Conservation (phyloP, 805 yeast species). For the Candida ipomoeae region DNA sequence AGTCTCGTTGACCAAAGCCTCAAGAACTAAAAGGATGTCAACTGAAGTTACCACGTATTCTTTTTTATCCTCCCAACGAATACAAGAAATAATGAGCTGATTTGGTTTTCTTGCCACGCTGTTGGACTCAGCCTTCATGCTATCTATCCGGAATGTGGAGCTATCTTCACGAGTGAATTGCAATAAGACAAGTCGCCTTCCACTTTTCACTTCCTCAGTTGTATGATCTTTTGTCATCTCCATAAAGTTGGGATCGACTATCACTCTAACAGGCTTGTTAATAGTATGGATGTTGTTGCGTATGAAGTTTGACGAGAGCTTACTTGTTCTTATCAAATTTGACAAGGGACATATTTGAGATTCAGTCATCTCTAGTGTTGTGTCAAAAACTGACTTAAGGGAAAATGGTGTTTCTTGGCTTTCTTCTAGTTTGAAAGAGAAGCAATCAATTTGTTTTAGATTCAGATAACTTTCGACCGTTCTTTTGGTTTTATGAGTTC, state of each 20-base stretch:
- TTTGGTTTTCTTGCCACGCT: slow-evolving; percentile 34
- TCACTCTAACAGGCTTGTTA: slow-evolving; percentile 27
- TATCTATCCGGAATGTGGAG: slow-evolving; percentile 10
- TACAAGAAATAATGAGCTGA: slow-evolving; percentile 53
- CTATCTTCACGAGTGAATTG: slow-evolving; percentile 24
- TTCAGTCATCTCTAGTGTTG: neutral
- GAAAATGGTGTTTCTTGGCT: neutral
- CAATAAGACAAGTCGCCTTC: slow-evolving; percentile 50
- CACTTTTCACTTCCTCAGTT: slow-evolving; percentile 34
- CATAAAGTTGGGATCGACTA: slow-evolving; percentile 28
- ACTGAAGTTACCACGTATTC: slow-evolving; percentile 59
- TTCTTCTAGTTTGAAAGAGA: neutral
- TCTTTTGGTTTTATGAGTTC: neutral
- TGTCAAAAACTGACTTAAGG: neutral
- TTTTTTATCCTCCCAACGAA: slow-evolving; percentile 48
- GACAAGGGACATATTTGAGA: neutral
- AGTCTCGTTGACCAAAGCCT: slow-evolving; percentile 49
- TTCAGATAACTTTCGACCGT: neutral
- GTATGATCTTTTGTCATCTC: slow-evolving; percentile 46
- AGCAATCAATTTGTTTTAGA: neutral
- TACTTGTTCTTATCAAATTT: slow-evolving; percentile 15
- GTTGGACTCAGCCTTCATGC: slow-evolving; percentile 23
- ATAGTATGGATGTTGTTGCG: slow-evolving; percentile 16
- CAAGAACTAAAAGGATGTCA: slow-evolving; percentile 55
- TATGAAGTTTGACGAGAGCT: slow-evolving; percentile 16